Evolutionary conservation across 176 grass and related monocot species (phyloP).

Genomic region (Musa itinerans): DNA sequence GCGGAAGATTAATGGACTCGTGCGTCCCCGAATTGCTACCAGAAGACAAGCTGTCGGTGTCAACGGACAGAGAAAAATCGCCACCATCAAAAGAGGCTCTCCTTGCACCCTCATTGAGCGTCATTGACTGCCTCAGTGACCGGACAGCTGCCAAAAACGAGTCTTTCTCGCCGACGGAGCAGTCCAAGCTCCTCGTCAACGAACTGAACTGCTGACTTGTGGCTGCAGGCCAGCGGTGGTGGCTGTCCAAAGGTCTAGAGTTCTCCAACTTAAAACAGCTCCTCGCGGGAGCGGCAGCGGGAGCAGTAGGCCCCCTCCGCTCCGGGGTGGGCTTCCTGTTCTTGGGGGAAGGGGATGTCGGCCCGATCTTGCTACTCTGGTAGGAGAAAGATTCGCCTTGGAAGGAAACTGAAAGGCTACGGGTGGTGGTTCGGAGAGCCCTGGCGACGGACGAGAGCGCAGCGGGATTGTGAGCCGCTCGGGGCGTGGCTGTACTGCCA

Average conservation of each 20-base stretch:
- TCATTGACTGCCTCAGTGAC: slow-evolving; percentile 12
- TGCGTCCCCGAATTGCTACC: slow-evolving; percentile 6
- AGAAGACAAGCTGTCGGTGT: slow-evolving; percentile 10
- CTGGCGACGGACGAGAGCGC: slow-evolving; percentile 22
- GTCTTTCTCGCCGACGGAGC: slow-evolving; percentile 53
- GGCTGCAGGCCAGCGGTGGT: slow-evolving; percentile 55
- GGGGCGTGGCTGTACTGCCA: slow-evolving; percentile 21
- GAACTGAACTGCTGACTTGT: slow-evolving; percentile 46
- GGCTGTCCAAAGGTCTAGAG: slow-evolving; percentile 30
- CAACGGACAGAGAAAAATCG: slow-evolving; percentile 2
- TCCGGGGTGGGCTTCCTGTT: slow-evolving; percentile 34
- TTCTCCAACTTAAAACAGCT: slow-evolving; percentile 25
- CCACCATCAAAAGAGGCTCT: slow-evolving; percentile 13
- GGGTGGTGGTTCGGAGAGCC: slow-evolving; percentile 48
- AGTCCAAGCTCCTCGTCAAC: slow-evolving; percentile 77
- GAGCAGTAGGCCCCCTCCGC: not conserved
- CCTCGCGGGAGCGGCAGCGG: not conserved
- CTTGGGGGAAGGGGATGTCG: slow-evolving; percentile 44
- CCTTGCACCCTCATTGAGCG: slow-evolving; percentile 1
- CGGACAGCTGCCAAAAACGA: slow-evolving; percentile 30
- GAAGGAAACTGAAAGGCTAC: slow-evolving; percentile 96
- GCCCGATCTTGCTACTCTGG: slow-evolving; percentile 65
- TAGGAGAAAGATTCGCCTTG: slow-evolving; percentile 90
- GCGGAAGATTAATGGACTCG: not conserved
- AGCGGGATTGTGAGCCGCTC: slow-evolving; percentile 23